Evolutionary conservation across 2,329 filamentous ascomycete species (phyloP).

Genomic region (Metarhizium anisopliae): DNA sequence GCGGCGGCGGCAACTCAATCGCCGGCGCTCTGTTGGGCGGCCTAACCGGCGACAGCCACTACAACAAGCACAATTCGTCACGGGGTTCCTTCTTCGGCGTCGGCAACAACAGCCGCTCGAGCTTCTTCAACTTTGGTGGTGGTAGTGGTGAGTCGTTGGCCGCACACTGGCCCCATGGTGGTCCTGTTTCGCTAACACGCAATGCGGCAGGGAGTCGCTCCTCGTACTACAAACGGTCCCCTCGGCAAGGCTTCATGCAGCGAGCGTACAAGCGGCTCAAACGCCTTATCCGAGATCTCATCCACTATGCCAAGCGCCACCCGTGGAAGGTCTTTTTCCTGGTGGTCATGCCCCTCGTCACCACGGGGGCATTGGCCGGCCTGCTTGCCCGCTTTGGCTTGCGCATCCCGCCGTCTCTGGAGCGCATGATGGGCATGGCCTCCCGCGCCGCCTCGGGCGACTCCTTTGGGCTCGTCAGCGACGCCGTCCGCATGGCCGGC

Average conservation of each 20-base stretch:
- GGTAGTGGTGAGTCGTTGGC: background rate
- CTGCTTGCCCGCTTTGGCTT: constrained; percentile 74
- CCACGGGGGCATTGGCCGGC: constrained; percentile 70
- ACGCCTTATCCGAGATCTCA: constrained; percentile 69
- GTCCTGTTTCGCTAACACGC: background rate
- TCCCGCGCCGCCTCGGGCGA: constrained; percentile 39
- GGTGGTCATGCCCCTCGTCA: constrained; percentile 79
- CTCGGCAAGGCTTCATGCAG: constrained; percentile 69
- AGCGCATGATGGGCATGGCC: constrained; percentile 48
- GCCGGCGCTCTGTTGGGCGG: constrained; percentile 23
- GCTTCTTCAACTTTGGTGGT: constrained; percentile 34
- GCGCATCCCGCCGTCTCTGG: constrained; percentile 56
- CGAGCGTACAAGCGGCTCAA: constrained; percentile 68
- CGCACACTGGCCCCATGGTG: background rate
- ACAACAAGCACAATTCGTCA: constrained; percentile 32
- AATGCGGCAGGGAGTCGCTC: constrained; percentile 32
- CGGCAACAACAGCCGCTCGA: constrained; percentile 33
- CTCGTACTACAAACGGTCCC: constrained; percentile 71
- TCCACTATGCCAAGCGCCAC: constrained; percentile 73
- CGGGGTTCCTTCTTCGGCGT: constrained; percentile 38
- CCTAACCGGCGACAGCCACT: constrained; percentile 19
- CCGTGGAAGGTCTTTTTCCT: constrained; percentile 82
- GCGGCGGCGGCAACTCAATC: constrained; percentile 21
- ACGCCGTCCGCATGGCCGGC: constrained; percentile 46
- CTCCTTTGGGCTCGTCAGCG: constrained; percentile 40